Percentiles rank a stretch among this genome's conserved stretches.
These are phyloP conservation scores for Leishmania amazonensis DNA, from an alignment of 208 protist genomes.

Conservation along the genomic window DNA sequence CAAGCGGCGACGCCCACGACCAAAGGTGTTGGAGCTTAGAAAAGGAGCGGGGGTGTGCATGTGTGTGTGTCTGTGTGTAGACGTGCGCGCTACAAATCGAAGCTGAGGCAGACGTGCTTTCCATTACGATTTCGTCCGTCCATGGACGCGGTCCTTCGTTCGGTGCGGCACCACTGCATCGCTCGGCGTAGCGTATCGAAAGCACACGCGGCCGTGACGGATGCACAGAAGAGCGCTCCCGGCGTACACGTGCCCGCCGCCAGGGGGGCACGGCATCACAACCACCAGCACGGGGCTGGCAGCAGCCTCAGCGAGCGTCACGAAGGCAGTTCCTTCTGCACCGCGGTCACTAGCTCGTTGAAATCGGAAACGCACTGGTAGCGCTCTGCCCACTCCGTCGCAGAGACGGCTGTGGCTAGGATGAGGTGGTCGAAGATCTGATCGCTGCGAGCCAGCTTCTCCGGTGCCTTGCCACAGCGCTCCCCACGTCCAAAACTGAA, in stretches of 20 bases:
- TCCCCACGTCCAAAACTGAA: conserved; percentile 18
- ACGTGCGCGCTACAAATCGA: neutral
- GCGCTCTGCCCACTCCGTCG: conserved; percentile 18
- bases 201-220: conserved; percentile 20
- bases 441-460: conserved; percentile 8
- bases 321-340: neutral
- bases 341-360: neutral
- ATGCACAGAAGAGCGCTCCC: conserved; percentile 40
- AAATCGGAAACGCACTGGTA: conserved; percentile 15
- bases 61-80: neutral
- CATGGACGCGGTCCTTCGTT: conserved; percentile 17
- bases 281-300: conserved; percentile 29
- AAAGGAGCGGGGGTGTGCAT: neutral
- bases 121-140: neutral
- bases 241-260: conserved; percentile 41
- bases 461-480: conserved; percentile 12
- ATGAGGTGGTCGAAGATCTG: conserved; percentile 16
- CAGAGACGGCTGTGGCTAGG: conserved; percentile 7
- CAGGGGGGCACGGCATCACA: conserved; percentile 24
- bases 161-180: conserved; percentile 12
- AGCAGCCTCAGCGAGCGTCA: conserved; percentile 37
- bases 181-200: conserved; percentile 20
- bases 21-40: neutral
- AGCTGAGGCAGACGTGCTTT: neutral
- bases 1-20: neutral